Conservation (phyloP, 306 rosid genomes). For the barrel medic (Medicago truncatula) region DNA sequence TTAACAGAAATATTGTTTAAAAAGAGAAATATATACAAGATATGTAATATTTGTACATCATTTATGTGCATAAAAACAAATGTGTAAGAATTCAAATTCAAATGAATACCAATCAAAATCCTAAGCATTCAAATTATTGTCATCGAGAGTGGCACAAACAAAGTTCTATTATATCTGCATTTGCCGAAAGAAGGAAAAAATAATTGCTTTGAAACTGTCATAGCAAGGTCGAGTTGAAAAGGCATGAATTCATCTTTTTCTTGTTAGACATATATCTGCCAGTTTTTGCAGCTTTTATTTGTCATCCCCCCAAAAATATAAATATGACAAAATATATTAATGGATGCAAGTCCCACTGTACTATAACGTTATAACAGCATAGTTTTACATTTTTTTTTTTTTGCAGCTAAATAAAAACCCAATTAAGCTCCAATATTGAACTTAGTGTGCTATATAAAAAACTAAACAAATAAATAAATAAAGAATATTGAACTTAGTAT, state of each 20-base stretch:
- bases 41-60: too few relatives aligned
- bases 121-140: conserved; percentile 13
- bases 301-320: conserved; percentile 1
- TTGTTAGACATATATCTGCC: conserved; percentile 42
- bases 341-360: conserved; percentile 33
- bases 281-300: conserved; percentile 39
- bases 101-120: too few relatives aligned
- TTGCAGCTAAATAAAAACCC: not conserved
- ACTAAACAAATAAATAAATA: too few relatives aligned
- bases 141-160: conserved; percentile 41
- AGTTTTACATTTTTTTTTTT: not conserved
- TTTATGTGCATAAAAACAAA: too few relatives aligned
- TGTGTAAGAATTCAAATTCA: too few relatives aligned
- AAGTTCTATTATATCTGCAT: conserved; percentile 29
- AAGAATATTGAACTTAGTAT: too few relatives aligned
- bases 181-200: conserved; percentile 5
- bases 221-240: conserved; percentile 36
- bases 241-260: conserved; percentile 12
- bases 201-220: conserved; percentile 25
- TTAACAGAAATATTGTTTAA: too few relatives aligned
- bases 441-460: not conserved
- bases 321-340: conserved; percentile 19
- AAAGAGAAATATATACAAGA: too few relatives aligned
- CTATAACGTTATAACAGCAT: conserved; percentile 7
- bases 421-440: not conserved